Conservation (phyloP, 163 green algal species). For the Chlorella variabilis region DNA sequence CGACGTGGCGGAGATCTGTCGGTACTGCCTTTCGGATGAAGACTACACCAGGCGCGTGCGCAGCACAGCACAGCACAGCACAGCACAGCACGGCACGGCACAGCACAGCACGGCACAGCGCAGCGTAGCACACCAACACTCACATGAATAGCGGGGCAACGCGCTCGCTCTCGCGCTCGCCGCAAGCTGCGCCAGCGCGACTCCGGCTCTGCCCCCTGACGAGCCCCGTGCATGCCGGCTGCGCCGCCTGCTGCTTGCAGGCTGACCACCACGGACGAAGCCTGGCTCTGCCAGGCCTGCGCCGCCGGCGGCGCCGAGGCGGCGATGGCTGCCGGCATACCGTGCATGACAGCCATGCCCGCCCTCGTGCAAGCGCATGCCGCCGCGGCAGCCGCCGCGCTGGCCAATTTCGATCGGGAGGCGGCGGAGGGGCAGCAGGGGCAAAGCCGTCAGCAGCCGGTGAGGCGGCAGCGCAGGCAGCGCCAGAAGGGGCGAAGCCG, state of each 20-base stretch:
- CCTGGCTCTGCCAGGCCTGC: neutral
- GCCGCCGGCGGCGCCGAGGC: neutral
- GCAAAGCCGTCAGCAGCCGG: no score
- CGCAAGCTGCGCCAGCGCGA: no score
- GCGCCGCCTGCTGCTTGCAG: no score
- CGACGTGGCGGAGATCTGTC: slow-evolving; percentile 1
- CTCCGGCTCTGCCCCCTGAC: no score
- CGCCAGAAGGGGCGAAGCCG: no score
- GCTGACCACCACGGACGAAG: neutral
- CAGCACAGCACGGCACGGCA: no score
- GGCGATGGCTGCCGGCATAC: neutral
- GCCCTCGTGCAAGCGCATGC: neutral
- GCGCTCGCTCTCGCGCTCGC: no score
- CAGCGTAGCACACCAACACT: no score
- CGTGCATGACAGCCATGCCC: neutral
- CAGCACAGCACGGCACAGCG: no score
- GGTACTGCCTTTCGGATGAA: slow-evolving; percentile 2
- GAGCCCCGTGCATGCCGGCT: no score
- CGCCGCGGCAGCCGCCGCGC: neutral
- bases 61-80: no score
- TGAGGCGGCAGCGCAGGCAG: neutral
- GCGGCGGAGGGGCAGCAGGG: neutral
- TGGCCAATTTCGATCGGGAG: neutral
- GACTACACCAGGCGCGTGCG: neutral
- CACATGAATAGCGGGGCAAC: no score